Base-by-base conservation (phyloP, 2,329 filamentous ascomycete genomes). In the Dothideomycetidae sp. region DNA sequence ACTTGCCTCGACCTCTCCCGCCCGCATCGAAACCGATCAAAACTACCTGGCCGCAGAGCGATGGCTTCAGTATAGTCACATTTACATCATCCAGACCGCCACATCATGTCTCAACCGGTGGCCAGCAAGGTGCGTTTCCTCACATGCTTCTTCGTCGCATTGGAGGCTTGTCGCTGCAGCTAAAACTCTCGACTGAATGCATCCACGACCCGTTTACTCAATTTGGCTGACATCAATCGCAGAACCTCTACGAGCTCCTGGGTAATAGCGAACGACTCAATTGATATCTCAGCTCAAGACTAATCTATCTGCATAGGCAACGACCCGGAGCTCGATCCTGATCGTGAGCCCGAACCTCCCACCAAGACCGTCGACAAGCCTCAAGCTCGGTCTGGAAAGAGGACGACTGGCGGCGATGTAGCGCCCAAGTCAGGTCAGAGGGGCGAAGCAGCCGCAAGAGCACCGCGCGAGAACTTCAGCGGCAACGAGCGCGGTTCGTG, bases 231-330 rank as follows among this genome's bases (percentile, higher is more conserved):
- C 41, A 36, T 33, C 30, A 33, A 23, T 30, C 48, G 50, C 55
- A 96, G 90, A 98, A 98, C 75, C 78, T 82, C 59, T 96, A 82
- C 75, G 88, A 90, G 75, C 79, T 93, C 70, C 84, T 98, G 74
- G 88, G 90, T 96, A 93, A 36, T 39, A n/a, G n/a, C 39, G 12
- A 33, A 28, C 26, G 33, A 17, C 23, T 40, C 41, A 36, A 39
- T 39, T 26, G 7, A 26, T 7, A n/a, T n/a, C n/a, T 7, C n/a
- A n/a, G n/a, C 21, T 7, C 21, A 26, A 47, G 32, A 51, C 21
- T 26, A 44, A 42, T 48, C 45, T 31, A 44, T 46, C 42, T 47
- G 49, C 59, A n/a, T n/a, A 78, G 75, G 75, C 62, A 78, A 79
- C 62, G 74, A 78, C 59, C 72, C 70, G 50, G 75, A 79, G 58